These are phyloP conservation scores for Austroboletus novae-zelandiae DNA, from an alignment of 1,284 basidiomycete species.

Conservation along the genomic window DNA sequence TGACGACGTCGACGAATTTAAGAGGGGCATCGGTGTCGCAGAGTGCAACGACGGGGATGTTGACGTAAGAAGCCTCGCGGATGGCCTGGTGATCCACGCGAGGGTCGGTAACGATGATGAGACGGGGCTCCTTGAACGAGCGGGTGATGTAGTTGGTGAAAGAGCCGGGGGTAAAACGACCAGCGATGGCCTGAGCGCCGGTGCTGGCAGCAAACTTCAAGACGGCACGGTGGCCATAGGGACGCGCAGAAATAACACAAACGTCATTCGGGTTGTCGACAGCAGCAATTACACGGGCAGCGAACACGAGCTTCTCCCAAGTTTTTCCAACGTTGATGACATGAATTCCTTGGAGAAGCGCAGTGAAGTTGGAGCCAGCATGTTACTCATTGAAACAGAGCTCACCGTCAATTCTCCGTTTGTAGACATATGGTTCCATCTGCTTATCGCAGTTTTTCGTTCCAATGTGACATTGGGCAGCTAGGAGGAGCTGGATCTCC, in stretches of 20 bases:
- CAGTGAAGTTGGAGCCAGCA: slow-evolving; percentile 7
- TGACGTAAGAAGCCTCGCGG: slow-evolving; percentile 99
- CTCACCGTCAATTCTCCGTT: slow-evolving; percentile 91
- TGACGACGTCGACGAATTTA: slow-evolving; percentile 96
- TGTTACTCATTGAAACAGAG: slow-evolving; percentile 5
- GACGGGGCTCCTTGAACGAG: slow-evolving; percentile 99
- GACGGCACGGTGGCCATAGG: slow-evolving; percentile 98
- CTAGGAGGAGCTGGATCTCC: slow-evolving; percentile 93
- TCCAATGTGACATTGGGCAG: slow-evolving; percentile 96
- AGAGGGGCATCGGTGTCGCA: slow-evolving; percentile 98
- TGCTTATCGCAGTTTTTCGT: slow-evolving; percentile 99
- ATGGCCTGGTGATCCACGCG: slow-evolving; percentile 99
- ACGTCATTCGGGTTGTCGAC: slow-evolving; percentile 98
- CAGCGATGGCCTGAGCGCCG: slow-evolving; percentile 97
- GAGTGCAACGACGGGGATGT: slow-evolving; percentile 99
- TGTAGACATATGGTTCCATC: slow-evolving; percentile 98
- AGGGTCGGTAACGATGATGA: slow-evolving; percentile 98
- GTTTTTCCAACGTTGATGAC: slow-evolving; percentile 99
- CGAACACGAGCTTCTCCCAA: slow-evolving; percentile 98
- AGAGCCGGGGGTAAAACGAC: slow-evolving; percentile 98
- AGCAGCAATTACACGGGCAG: slow-evolving; percentile 90
- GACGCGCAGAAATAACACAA: slow-evolving; percentile 96
- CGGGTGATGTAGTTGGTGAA: slow-evolving; percentile 99
- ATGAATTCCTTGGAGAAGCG: slow-evolving; percentile 72
- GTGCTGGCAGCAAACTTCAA: slow-evolving; percentile 98